Base-by-base conservation (phyloP, 495 filamentous ascomycete species). In the Daldinia caldariorum region DNA sequence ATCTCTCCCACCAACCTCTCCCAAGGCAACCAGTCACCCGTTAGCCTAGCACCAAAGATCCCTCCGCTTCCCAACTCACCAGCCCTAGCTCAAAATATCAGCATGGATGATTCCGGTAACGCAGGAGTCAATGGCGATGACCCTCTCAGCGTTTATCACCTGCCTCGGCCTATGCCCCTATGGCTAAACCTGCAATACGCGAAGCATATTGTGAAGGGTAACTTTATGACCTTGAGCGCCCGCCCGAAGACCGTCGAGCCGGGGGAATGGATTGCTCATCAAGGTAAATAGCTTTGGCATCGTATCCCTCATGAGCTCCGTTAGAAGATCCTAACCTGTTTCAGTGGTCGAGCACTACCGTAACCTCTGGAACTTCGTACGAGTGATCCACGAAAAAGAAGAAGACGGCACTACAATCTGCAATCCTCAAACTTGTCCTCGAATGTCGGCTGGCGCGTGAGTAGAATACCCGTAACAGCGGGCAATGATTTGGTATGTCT, bases 221-320 rank as follows among this genome's bases (percentile, higher is more conserved):
- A 97, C 80, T 97, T 97, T 77, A 92, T 96, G 91, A 97, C 94
- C 20, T 80, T 97, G 47, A 94, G 93, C 71, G 92, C 92, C 56
- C 91, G 92, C 75, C 94, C 94, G 8, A 91, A 92, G 78, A 90
- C 92, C 57, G 90, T 97, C 31, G 94, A 97, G 77, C 85, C 91
- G 66, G 94, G 93, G 35, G 94, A 97, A 75, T 97, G 94, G 94
- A 82, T 97, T 66, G 93, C 94, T 59, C 94, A 97, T 79, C 94
- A 97, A 87, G 90, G 94, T 96, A 83, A 79, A 83, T 74, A 5
- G 26, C 4, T 22, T 49, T 54, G 34, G 9, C 43, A 45, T 41
- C 31, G 20, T 32, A 14, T 37, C 49, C 50, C 9, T 61, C 8
- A 58, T 13, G 34, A 31, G 31, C 20, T 39, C 26, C 22, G 22